phyloP scores from a whole-genome alignment of 192 early-diverging fungal species.

The Linnemannia schmuckeri region DNA sequence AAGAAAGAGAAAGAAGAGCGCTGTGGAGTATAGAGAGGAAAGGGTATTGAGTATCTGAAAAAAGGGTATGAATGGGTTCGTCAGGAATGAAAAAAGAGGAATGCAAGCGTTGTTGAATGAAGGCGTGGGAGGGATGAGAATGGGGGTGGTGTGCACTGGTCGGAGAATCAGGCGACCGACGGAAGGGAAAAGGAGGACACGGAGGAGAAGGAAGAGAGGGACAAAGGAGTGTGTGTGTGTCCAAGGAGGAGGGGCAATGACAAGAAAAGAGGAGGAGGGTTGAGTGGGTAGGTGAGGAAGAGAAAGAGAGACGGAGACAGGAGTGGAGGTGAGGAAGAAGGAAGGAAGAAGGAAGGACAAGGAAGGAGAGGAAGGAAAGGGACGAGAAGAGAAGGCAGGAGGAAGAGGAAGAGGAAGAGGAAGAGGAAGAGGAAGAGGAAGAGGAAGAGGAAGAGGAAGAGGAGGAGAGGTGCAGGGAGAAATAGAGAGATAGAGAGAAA shows the following conservation, averaged over 20 bases:
- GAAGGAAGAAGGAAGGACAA: not conserved
- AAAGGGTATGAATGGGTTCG: not conserved
- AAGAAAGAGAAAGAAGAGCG: too few relatives aligned
- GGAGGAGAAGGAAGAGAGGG: not conserved
- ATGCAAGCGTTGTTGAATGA: not conserved
- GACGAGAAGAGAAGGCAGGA: not conserved
- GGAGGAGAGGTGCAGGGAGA: not conserved
- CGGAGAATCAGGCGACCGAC: not conserved
- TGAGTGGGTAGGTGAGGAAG: not conserved
- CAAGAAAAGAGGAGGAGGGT: not conserved
- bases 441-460: not conserved
- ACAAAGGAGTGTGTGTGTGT: not conserved
- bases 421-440: not conserved
- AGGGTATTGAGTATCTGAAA: not conserved
- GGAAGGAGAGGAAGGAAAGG: not conserved
- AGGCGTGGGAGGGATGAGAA: not conserved
- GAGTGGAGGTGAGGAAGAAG: not conserved
- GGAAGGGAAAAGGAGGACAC: not conserved
- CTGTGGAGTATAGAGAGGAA: not conserved
- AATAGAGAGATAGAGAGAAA: not conserved
- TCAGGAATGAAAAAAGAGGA: not conserved
- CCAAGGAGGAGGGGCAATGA: not conserved
- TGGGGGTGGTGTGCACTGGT: not conserved
- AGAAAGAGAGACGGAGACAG: slow-evolving; percentile 7
- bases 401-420: not conserved